These are phyloP conservation scores for Piedraia hortae DNA, from an alignment of 2,329 filamentous ascomycete species.

Conservation along the genomic window DNA sequence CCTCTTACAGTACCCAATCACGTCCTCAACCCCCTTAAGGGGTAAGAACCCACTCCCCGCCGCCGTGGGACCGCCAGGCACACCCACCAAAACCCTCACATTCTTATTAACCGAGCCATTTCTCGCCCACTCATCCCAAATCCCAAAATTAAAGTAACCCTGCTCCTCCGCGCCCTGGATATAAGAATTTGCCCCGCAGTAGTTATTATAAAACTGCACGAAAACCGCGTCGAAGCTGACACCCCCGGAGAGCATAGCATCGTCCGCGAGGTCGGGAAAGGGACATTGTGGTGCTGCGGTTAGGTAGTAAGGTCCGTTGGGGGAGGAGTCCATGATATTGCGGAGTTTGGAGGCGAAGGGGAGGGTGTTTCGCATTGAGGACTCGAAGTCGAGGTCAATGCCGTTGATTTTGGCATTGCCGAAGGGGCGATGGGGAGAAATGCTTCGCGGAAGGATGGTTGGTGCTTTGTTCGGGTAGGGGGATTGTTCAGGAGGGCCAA, in stretches of 20 bases:
- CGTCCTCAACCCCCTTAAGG: slow-evolving; percentile 6
- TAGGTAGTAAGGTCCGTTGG: slow-evolving; percentile 17
- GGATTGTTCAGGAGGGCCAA: slow-evolving; percentile 29
- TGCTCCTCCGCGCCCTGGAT: slow-evolving; percentile 15
- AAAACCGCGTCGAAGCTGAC: slow-evolving; percentile 24
- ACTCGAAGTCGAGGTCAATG: slow-evolving; percentile 53
- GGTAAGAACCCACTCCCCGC: slow-evolving; percentile 12
- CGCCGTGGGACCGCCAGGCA: slow-evolving; percentile 11
- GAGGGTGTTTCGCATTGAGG: slow-evolving; percentile 29
- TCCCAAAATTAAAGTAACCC: slow-evolving; percentile 22
- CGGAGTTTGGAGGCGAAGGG: slow-evolving; percentile 17
- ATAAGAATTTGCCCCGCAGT: slow-evolving; percentile 14
- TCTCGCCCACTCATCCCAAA: slow-evolving; percentile 18
- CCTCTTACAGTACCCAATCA: slow-evolving; percentile 10
- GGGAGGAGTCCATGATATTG: slow-evolving; percentile 7
- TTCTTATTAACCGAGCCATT: slow-evolving; percentile 6
- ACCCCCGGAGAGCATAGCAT: slow-evolving; percentile 25
- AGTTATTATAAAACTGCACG: slow-evolving; percentile 23
- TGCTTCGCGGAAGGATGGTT: too few relatives aligned
- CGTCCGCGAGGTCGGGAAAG: slow-evolving; percentile 12
- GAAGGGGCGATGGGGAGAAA: slow-evolving; percentile 33
- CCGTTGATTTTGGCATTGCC: slow-evolving; percentile 38
- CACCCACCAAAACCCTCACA: slow-evolving; percentile 14
- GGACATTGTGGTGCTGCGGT: slow-evolving; percentile 17
- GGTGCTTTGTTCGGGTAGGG: too few relatives aligned